Percentiles rank a stretch among this genome's conserved stretches.
Conservation (phyloP, 805 yeast genomes). For the Torulaspora microellipsoides region DNA sequence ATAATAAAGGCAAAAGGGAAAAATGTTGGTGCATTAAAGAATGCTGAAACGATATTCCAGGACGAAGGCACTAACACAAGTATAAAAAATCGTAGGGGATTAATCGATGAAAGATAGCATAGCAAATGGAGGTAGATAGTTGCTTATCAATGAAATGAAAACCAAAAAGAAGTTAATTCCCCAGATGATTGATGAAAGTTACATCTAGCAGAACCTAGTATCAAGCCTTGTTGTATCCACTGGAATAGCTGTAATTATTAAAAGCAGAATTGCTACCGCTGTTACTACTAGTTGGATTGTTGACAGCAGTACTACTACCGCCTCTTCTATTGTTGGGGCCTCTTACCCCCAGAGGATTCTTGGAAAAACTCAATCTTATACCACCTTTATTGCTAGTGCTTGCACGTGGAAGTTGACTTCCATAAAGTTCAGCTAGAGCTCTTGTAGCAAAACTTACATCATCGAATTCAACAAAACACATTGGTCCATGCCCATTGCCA, state of each 20-base stretch:
- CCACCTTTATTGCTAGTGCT: conserved; percentile 71
- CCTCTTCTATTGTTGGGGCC: conserved; percentile 53
- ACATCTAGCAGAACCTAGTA: background rate
- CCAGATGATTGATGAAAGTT: too few species aligned
- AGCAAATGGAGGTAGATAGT: too few species aligned
- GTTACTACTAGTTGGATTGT: conserved; percentile 7
- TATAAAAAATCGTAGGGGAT: too few species aligned
- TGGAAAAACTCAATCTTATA: conserved; percentile 86
- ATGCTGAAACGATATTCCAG: too few species aligned
- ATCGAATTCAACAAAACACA: conserved; percentile 99
- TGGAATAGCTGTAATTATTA: conserved; percentile 17
- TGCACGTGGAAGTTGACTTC: conserved; percentile 82
- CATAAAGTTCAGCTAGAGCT: conserved; percentile 91
- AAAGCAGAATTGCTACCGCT: conserved; percentile 12
- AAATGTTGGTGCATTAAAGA: background rate
- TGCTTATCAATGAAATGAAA: background rate
- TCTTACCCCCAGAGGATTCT: conserved; percentile 95
- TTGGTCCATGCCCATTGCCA: conserved; percentile 81
- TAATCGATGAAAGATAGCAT: too few species aligned
- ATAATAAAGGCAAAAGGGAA: conserved; percentile 1
- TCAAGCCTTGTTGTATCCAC: conserved; percentile 15
- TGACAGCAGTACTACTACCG: conserved; percentile 25
- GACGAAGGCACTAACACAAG: too few species aligned
- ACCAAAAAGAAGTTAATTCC: background rate
- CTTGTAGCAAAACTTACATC: conserved; percentile 91